Evolutionary conservation across 176 grass and related monocot species (phyloP).

Genomic region (Rhynchospora pubera): DNA sequence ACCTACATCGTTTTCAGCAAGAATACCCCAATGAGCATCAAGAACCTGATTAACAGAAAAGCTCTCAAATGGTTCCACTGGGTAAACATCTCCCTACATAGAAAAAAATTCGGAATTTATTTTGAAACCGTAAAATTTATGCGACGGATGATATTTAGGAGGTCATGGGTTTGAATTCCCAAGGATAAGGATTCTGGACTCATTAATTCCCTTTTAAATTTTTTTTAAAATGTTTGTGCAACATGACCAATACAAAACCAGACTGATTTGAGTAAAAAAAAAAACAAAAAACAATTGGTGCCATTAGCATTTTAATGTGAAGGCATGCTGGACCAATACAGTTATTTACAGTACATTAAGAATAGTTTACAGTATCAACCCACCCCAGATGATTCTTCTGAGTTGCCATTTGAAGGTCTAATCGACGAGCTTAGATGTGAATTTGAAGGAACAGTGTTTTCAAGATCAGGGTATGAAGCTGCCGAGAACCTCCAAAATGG

Average conservation of each 20-base stretch:
- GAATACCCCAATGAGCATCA: slow-evolving; percentile 93
- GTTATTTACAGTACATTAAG: background rate
- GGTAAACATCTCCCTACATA: slow-evolving; percentile 93
- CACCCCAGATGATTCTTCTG: slow-evolving; percentile 20
- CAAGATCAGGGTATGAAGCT: slow-evolving; percentile 87
- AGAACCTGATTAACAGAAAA: slow-evolving; percentile 60
- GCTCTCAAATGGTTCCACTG: slow-evolving; percentile 52
- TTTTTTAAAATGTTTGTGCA: no score
- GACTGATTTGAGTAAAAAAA: no score
- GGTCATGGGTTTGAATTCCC: no score
- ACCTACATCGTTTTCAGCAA: slow-evolving; percentile 92
- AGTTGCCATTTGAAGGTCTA: slow-evolving; percentile 27
- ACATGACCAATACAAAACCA: no score
- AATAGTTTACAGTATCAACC: background rate
- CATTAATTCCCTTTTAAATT: no score
- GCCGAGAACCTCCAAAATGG: slow-evolving; percentile 95
- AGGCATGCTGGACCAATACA: no score
- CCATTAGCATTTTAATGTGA: no score
- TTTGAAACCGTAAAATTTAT: no score
- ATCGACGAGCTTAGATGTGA: slow-evolving; percentile 41
- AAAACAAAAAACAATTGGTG: no score
- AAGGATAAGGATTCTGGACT: no score
- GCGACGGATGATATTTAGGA: no score
- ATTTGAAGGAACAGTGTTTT: slow-evolving; percentile 26
- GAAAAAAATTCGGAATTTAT: background rate